Conservation (phyloP, 306 rosid species). For the Rosa lucieae region DNA sequence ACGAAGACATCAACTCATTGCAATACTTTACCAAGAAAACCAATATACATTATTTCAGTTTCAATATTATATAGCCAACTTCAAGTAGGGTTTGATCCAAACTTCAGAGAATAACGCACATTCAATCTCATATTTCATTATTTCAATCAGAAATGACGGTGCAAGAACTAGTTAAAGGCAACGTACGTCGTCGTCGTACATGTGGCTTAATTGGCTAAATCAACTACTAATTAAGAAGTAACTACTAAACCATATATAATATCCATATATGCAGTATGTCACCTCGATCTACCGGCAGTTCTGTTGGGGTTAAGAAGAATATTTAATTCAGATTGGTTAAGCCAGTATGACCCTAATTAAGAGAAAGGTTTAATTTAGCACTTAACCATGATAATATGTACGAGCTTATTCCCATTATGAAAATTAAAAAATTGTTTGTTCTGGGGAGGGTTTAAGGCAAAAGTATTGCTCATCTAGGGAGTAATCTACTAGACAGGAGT, state of each 20-base stretch:
- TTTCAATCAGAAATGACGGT: background rate
- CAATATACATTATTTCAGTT: background rate
- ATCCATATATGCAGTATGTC: background rate
- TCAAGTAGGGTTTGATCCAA: slow-evolving; percentile 1
- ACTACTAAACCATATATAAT: too few relatives aligned
- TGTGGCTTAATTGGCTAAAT: background rate
- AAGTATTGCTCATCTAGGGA: background rate
- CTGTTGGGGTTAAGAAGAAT: background rate
- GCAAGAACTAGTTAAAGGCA: background rate
- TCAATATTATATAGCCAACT: background rate
- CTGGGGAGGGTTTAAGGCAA: background rate
- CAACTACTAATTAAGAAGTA: background rate
- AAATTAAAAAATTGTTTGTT: background rate
- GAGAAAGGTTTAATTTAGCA: background rate
- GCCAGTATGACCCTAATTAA: background rate
- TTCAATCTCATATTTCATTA: background rate
- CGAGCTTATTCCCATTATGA: background rate
- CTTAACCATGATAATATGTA: background rate
- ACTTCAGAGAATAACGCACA: background rate
- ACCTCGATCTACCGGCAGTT: background rate
- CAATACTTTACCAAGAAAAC: background rate
- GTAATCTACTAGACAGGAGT: background rate
- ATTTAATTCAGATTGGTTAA: background rate
- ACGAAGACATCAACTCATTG: background rate
- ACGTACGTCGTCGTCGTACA: background rate